Base-by-base conservation (phyloP, 139 green algal species). In the Pseudopediastrum boryanum region DNA sequence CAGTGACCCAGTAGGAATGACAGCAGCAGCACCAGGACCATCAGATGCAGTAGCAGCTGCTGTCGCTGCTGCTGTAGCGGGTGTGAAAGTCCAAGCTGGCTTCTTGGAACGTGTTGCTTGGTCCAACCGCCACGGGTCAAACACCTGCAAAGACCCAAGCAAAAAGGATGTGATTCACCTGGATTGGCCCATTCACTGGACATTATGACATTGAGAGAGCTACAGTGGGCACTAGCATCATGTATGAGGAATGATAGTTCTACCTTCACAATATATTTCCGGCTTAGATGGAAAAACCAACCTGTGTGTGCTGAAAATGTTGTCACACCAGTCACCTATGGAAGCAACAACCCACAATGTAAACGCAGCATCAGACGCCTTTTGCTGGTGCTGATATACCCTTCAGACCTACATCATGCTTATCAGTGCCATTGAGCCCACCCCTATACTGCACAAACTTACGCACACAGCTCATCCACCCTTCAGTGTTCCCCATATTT, bases 361-460 rank as follows among this genome's bases (percentile, higher is more conserved):
- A n/a, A n/a, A n/a, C n/a, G n/a, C n/a, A n/a, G n/a, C n/a, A n/a
- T n/a, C n/a, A n/a, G n/a, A n/a, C n/a, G n/a, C n/a, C n/a, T n/a
- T n/a, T n/a, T n/a, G n/a, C n/a, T n/a, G n/a, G n/a, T 76, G 69
- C 69, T 76, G 46, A 35, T 64, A 50, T 59, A 65, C 39, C 63
- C 35, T 21, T 6, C 36, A 51, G 23, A 52, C 23, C 63, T 71
- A n/a, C n/a, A n/a, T n/a, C n/a, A n/a, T n/a, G n/a, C n/a, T n/a
- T n/a, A n/a, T n/a, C n/a, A n/a, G n/a, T n/a, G n/a, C n/a, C n/a
- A n/a, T n/a, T n/a, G n/a, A n/a, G n/a, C n/a, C n/a, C n/a, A n/a
- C n/a, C n/a, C n/a, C n/a, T n/a, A n/a, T n/a, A n/a, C n/a, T n/a
- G n/a, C n/a, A n/a, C n/a, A n/a, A n/a, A n/a, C n/a, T n/a, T n/a